A percentile compares a stretch with the other conserved stretches of the same genome.
Conservation (phyloP, 805 yeast species). For the Cyberlindnera xylosilytica region DNA sequence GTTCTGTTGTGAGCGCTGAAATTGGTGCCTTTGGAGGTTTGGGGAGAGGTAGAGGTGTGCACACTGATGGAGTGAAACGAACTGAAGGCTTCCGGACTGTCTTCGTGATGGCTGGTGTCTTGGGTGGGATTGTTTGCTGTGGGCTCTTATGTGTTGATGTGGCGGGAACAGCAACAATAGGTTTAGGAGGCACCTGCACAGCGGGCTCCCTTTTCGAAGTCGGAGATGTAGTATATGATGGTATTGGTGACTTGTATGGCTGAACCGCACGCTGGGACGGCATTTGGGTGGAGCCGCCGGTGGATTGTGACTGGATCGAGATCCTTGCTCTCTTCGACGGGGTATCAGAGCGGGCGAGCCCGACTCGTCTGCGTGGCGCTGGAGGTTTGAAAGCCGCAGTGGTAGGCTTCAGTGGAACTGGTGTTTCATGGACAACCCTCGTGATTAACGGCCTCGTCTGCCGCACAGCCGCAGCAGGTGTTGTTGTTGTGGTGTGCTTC, state of each 20-base stretch:
- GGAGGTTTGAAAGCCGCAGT: slow-evolving; percentile 3
- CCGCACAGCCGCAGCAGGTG: too few species aligned
- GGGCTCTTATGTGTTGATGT: neutral
- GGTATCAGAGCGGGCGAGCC: slow-evolving; percentile 18
- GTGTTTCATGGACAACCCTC: too few species aligned
- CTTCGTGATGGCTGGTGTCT: slow-evolving; percentile 2
- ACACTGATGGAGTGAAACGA: slow-evolving; percentile 4
- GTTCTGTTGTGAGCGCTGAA: too few species aligned
- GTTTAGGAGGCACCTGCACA: neutral
- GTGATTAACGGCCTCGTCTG: too few species aligned
- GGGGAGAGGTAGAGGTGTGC: slow-evolving; percentile 2
- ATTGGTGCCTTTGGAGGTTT: neutral
- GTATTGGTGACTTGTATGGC: neutral
- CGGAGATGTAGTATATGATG: neutral
- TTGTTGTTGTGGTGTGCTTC: too few species aligned
- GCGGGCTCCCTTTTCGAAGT: too few species aligned
- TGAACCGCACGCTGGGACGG: neutral
- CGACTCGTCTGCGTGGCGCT: slow-evolving; percentile 15
- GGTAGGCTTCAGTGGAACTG: neutral
- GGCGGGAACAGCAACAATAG: too few species aligned
- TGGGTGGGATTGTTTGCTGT: neutral
- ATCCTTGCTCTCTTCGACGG: slow-evolving; percentile 13
- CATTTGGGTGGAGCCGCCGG: too few species aligned
- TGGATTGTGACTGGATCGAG: neutral
- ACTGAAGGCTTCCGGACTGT: neutral